Percentiles rank a stretch among this genome's conserved stretches.
These are phyloP conservation scores for Hippophae tibetana DNA, from an alignment of 306 rosid species.

Conservation along the genomic window DNA sequence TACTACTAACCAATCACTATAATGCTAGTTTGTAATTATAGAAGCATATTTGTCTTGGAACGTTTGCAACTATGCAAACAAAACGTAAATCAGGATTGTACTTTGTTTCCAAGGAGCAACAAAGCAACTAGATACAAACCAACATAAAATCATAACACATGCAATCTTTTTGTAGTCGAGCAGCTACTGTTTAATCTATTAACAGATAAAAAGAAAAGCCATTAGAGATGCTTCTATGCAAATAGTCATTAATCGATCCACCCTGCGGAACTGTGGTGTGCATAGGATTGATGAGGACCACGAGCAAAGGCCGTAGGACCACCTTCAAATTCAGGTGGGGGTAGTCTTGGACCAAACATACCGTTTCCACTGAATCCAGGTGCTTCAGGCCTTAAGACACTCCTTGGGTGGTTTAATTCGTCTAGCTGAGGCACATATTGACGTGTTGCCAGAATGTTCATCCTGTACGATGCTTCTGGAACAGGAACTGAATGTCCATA, in stretches of 20 bases:
- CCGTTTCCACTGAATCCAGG: constrained; percentile 16
- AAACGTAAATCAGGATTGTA: too few relatives aligned
- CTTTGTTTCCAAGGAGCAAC: too few relatives aligned
- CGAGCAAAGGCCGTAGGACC: constrained; percentile 19
- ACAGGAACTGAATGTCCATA: constrained; percentile 20
- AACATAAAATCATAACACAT: too few relatives aligned
- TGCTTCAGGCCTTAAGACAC: constrained; percentile 24
- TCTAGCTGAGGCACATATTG: constrained; percentile 59
- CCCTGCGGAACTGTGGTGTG: constrained; percentile 42
- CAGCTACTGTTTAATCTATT: too few relatives aligned
- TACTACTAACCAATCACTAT: too few relatives aligned
- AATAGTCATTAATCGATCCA: constrained; percentile 34
- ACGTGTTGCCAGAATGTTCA: constrained; percentile 37
- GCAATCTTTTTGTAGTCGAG: too few relatives aligned
- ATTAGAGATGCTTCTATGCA: too few relatives aligned
- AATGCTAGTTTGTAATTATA: too few relatives aligned
- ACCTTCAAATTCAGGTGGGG: constrained; percentile 28
- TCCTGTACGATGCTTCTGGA: constrained; percentile 27
- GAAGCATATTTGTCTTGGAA: too few relatives aligned
- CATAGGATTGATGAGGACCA: constrained; percentile 24
- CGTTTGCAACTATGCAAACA: too few relatives aligned
- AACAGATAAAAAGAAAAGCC: too few relatives aligned
- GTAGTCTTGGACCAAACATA: constrained; percentile 19
- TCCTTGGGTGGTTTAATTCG: constrained; percentile 37
- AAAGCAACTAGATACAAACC: too few relatives aligned